phyloP scores from a whole-genome alignment of 345 rosid species.

The Boechera stricta region DNA sequence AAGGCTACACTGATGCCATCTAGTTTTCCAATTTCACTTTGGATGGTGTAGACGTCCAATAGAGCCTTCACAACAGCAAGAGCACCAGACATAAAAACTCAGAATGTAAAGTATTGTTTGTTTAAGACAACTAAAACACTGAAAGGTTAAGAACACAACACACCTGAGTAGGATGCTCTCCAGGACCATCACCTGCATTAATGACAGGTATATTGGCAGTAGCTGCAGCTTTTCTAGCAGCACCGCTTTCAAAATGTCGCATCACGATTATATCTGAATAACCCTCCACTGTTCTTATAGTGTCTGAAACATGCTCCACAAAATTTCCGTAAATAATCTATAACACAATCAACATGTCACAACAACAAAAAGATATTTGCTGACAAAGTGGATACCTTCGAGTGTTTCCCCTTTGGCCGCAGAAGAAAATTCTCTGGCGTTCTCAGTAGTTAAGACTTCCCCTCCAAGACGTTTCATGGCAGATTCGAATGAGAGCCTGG shows the following conservation, averaged over 20 bases:
- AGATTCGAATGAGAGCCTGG: constrained; percentile 97
- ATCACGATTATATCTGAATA: constrained; percentile 90
- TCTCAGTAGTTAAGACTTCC: constrained; percentile 94
- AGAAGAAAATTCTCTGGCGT: constrained; percentile 92
- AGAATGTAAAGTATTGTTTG: not conserved
- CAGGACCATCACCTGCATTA: constrained; percentile 99
- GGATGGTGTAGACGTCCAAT: constrained; percentile 86
- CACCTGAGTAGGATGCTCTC: constrained; percentile 98
- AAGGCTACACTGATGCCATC: constrained; percentile 88
- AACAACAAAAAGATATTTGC: not conserved
- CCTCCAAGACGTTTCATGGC: constrained; percentile 98
- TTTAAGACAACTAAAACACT: not conserved
- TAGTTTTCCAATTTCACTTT: constrained; percentile 84
- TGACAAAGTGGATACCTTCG: constrained; percentile 59
- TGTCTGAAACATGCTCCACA: constrained; percentile 56
- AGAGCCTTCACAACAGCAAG: constrained; percentile 66
- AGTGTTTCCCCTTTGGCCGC: constrained; percentile 99
- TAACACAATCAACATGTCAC: constrained; percentile 3
- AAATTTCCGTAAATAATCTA: not conserved
- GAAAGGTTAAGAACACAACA: not conserved
- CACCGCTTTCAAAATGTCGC: constrained; percentile 97
- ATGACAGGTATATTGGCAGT: constrained; percentile 86
- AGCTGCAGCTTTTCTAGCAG: constrained; percentile 89
- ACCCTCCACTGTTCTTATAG: constrained; percentile 92
- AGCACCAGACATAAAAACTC: not conserved